A percentile compares a stretch with the other conserved stretches of the same genome.
These are phyloP conservation scores for Penicillium tannophilum DNA, from an alignment of 495 filamentous ascomycete genomes.

Conservation along the genomic window DNA sequence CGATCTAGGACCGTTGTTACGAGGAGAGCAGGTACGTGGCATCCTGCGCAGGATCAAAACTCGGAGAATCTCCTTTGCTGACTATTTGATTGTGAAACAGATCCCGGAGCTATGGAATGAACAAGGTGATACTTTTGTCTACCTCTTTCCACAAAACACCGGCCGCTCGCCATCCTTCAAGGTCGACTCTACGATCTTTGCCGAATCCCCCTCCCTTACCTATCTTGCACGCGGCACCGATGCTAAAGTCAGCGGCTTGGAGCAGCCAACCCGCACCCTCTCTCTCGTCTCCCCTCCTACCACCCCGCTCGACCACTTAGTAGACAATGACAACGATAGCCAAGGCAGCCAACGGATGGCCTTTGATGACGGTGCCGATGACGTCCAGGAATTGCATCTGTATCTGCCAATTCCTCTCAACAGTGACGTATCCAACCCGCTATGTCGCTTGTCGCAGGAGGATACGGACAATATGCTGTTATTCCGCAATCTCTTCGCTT, in stretches of 20 bases:
- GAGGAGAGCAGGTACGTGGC: conserved; percentile 59
- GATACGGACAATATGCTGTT: conserved; percentile 72
- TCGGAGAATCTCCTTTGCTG: neutral
- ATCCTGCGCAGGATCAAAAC: neutral
- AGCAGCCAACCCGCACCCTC: conserved; percentile 44
- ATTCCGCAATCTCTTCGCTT: conserved; percentile 88
- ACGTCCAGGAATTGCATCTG: conserved; percentile 63
- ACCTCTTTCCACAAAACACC: conserved; percentile 70
- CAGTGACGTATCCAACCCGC: conserved; percentile 46
- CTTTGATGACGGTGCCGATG: conserved; percentile 43
- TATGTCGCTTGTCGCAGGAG: conserved; percentile 43
- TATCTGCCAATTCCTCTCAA: conserved; percentile 66
- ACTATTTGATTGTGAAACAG: conserved; percentile 36
- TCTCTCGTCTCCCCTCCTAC: conserved; percentile 45
- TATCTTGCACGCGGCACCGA: conserved; percentile 68
- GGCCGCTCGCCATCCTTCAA: conserved; percentile 75
- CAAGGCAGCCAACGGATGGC: conserved; percentile 46
- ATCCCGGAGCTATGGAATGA: conserved; percentile 90
- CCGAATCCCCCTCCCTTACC: conserved; percentile 68
- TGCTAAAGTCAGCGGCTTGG: conserved; percentile 39
- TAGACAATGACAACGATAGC: conserved; percentile 47
- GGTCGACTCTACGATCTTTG: conserved; percentile 69
- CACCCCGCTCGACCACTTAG: conserved; percentile 34
- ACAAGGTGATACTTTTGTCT: conserved; percentile 77
- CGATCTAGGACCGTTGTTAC: conserved; percentile 55